A percentile compares a stretch with the other conserved stretches of the same genome.
phyloP scores from a whole-genome alignment of 768 basidiomycete genomes.

The Pleurotus ostreatus region DNA sequence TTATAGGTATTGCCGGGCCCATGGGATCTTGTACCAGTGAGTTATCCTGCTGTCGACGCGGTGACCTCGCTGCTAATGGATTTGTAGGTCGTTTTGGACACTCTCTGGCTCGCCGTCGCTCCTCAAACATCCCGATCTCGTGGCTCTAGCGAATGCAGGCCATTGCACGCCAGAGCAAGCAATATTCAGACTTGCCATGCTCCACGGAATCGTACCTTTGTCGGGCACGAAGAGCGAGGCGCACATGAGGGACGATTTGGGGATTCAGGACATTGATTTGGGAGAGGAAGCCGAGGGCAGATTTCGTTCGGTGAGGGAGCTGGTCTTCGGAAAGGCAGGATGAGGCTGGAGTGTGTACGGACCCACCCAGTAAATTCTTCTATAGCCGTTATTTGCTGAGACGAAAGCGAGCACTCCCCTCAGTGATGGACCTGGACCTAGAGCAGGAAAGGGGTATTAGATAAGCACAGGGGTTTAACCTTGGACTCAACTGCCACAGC shows the following conservation, averaged over 20 bases:
- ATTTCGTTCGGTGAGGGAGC: background rate
- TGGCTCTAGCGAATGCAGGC: slow-evolving; percentile 38
- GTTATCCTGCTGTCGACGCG: slow-evolving; percentile 10
- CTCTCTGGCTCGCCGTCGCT: slow-evolving; percentile 71
- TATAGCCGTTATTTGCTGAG: no score
- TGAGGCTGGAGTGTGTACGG: no score
- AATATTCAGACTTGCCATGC: slow-evolving; percentile 65
- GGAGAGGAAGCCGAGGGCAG: slow-evolving; percentile 10
- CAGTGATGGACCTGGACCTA: no score
- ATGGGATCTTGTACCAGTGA: slow-evolving; percentile 73
- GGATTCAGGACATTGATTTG: slow-evolving; percentile 24
- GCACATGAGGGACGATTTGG: slow-evolving; percentile 68
- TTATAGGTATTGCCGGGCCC: slow-evolving; percentile 55
- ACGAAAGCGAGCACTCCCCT: no score
- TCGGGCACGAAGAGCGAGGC: slow-evolving; percentile 67
- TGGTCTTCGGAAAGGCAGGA: background rate
- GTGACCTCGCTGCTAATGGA: background rate
- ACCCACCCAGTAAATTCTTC: no score
- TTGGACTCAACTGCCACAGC: no score
- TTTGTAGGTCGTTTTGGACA: slow-evolving; percentile 82
- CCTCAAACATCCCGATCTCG: slow-evolving; percentile 43
- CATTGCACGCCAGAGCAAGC: slow-evolving; percentile 61
- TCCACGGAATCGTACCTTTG: slow-evolving; percentile 63
- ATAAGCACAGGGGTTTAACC: no score
- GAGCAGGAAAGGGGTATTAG: no score